Evolutionary conservation across 2,329 filamentous ascomycete genomes (phyloP).

Genomic region (Scolecobasidium constrictum): DNA sequence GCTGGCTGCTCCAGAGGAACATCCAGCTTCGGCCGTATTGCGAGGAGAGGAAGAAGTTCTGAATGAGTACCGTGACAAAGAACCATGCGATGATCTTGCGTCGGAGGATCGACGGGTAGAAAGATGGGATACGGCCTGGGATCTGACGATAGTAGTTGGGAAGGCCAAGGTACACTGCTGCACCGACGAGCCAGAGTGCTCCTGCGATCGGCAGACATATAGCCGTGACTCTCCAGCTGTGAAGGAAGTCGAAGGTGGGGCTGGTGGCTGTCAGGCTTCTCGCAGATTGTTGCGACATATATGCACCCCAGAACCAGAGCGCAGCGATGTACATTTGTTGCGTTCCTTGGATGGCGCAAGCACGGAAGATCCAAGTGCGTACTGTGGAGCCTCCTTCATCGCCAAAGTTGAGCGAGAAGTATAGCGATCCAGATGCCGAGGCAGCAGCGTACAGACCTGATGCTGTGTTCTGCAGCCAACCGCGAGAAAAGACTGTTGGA

Average conservation of each 20-base stretch:
- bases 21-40: conserved; percentile 58
- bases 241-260: too few relatives aligned
- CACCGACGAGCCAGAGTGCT: conserved; percentile 45
- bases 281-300: conserved; percentile 35
- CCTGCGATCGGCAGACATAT: conserved; percentile 41
- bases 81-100: conserved; percentile 59
- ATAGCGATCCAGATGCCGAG: conserved; percentile 51
- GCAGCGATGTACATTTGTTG: conserved; percentile 55
- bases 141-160: conserved; percentile 56
- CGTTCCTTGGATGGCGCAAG: conserved; percentile 54
- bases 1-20: conserved; percentile 49
- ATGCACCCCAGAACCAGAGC: conserved; percentile 57
- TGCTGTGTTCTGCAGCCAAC: conserved; percentile 50
- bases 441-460: conserved; percentile 52
- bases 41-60: conserved; percentile 57
- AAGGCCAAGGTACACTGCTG: conserved; percentile 48
- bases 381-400: conserved; percentile 52
- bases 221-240: background rate
- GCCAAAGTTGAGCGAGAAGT: conserved; percentile 58
- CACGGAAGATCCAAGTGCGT: conserved; percentile 56
- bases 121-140: conserved; percentile 53
- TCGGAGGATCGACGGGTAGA: conserved; percentile 50
- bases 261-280: conserved; percentile 32
- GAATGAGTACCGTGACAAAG: conserved; percentile 50
- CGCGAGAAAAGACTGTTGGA: conserved; percentile 25